phyloP scores from a whole-genome alignment of 208 protist species.

The Naegleria fowleri region DNA sequence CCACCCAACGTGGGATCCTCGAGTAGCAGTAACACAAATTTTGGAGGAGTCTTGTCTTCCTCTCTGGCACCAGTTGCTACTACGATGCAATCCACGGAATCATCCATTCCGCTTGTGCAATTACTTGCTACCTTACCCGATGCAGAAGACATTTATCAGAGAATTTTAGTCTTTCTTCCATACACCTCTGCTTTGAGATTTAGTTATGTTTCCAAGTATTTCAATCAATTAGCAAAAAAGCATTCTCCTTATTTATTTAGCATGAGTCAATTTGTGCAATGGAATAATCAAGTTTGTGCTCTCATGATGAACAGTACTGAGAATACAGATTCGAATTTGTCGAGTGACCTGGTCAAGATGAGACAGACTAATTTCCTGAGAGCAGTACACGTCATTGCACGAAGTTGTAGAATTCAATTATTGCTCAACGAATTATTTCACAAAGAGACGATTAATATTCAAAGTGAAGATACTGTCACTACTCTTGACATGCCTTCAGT shows the following conservation, averaged over 20 bases:
- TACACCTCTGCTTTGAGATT: background rate
- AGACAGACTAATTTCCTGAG: background rate
- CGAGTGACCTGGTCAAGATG: background rate
- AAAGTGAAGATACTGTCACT: background rate
- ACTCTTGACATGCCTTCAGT: background rate
- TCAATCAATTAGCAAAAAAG: background rate
- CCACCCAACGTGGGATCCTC: no score
- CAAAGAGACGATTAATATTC: background rate
- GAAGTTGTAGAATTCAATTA: constrained; percentile 7
- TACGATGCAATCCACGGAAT: background rate
- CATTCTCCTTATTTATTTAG: background rate
- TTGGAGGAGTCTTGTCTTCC: no score
- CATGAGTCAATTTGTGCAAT: constrained; percentile 7
- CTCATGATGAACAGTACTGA: background rate
- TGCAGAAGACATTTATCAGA: background rate
- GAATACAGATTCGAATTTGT: background rate
- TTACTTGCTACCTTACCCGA: background rate
- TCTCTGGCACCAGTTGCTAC: no score
- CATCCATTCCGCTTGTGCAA: background rate
- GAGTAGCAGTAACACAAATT: no score
- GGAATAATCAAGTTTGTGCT: background rate
- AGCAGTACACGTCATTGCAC: background rate
- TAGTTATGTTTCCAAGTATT: background rate
- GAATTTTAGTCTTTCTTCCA: background rate
- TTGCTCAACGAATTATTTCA: background rate